These are phyloP conservation scores for Salix exigua DNA, from an alignment of 345 rosid species.

Conservation along the genomic window DNA sequence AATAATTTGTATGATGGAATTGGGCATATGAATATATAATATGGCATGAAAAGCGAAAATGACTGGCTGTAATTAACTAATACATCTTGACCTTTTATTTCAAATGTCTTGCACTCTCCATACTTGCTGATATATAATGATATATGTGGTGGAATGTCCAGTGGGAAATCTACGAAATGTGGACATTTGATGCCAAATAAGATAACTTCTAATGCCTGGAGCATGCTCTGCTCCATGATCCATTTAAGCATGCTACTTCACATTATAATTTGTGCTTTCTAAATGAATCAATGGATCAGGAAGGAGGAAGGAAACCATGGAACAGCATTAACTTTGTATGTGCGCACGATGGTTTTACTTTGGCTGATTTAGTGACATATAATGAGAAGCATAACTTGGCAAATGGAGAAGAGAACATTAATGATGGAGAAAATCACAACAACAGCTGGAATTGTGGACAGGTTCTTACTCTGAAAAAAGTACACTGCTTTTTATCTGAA, in stretches of 20 bases:
- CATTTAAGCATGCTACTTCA: background rate
- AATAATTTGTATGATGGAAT: background rate
- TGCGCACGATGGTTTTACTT: slow-evolving; percentile 92
- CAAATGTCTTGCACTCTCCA: background rate
- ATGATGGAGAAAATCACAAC: slow-evolving; percentile 88
- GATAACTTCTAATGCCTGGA: background rate
- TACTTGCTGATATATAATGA: background rate
- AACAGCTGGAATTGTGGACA: slow-evolving; percentile 98
- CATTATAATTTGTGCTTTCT: slow-evolving; percentile 4
- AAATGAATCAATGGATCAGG: slow-evolving; percentile 46
- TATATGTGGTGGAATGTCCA: background rate
- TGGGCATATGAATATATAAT: background rate
- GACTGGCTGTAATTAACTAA: background rate
- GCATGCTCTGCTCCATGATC: background rate
- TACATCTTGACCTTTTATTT: background rate
- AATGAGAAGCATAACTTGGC: slow-evolving; percentile 86
- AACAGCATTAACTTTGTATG: slow-evolving; percentile 87
- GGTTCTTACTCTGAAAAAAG: slow-evolving; percentile 29
- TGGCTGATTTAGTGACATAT: slow-evolving; percentile 86
- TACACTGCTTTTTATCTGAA: background rate
- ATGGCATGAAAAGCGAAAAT: background rate
- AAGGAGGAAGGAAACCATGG: slow-evolving; percentile 95
- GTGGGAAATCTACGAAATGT: background rate
- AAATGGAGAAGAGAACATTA: slow-evolving; percentile 91
- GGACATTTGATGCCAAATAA: background rate